Conservation (phyloP, 2,329 filamentous ascomycete species). For the Microsporum audouinii region DNA sequence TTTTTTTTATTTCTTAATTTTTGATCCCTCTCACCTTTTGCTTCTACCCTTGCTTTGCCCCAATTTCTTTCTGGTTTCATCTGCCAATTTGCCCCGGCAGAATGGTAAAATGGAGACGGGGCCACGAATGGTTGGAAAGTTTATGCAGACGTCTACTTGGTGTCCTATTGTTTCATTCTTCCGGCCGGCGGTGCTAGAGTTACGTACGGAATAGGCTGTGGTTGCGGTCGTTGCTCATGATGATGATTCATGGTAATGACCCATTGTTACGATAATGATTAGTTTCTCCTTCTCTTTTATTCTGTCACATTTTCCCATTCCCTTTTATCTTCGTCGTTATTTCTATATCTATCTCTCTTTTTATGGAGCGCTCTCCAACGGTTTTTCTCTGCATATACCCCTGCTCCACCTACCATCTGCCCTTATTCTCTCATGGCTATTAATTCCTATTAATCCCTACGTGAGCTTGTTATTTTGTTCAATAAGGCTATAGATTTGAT, state of each 20-base stretch:
- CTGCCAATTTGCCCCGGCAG: background rate
- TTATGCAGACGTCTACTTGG: background rate
- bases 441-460: background rate
- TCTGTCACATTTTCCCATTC: background rate
- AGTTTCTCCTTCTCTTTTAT: background rate
- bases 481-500: background rate
- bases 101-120: background rate
- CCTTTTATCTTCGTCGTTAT: background rate
- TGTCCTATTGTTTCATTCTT: background rate
- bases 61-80: background rate
- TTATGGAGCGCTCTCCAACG: background rate
- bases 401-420: background rate
- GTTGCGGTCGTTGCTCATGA: background rate
- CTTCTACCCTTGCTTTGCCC: background rate
- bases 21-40: background rate
- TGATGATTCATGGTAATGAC: constrained; percentile 5
- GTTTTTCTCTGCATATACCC: background rate
- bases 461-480: background rate
- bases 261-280: constrained; percentile 7
- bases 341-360: background rate
- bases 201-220: background rate
- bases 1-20: background rate
- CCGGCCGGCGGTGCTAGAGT: background rate
- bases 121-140: background rate
- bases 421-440: background rate